phyloP scores from a whole-genome alignment of 495 filamentous ascomycete species.

The Cenococcum geophilum region DNA sequence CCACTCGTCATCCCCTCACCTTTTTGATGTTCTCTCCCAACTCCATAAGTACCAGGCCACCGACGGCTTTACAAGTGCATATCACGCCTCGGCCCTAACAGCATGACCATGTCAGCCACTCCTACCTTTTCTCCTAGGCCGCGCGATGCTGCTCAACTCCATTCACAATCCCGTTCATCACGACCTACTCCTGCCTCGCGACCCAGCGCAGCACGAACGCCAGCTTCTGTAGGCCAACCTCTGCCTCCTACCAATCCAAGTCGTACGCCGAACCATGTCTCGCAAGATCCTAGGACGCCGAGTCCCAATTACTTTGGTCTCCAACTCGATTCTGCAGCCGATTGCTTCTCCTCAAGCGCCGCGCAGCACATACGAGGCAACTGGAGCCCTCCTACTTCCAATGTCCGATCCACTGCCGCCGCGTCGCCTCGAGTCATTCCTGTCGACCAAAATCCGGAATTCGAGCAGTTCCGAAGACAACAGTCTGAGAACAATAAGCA shows the following conservation, averaged over 20 bases:
- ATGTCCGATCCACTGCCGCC: constrained; percentile 60
- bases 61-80: constrained; percentile 1
- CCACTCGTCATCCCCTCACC: constrained; percentile 11
- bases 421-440: constrained; percentile 63
- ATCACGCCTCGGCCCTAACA: neutral
- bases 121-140: constrained; percentile 21
- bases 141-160: constrained; percentile 11
- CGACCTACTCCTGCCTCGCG: constrained; percentile 14
- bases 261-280: constrained; percentile 11
- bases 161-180: constrained; percentile 11
- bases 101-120: constrained; percentile 20
- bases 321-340: constrained; percentile 52
- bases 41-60: neutral
- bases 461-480: constrained; percentile 67
- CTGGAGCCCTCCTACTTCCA: constrained; percentile 65
- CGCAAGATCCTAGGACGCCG: constrained; percentile 29
- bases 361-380: constrained; percentile 54
- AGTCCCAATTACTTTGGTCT: constrained; percentile 84
- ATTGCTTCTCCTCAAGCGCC: constrained; percentile 54
- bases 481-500: constrained; percentile 56
- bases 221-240: constrained; percentile 8
- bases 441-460: constrained; percentile 66
- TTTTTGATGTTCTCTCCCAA: constrained; percentile 1
- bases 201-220: constrained; percentile 3
- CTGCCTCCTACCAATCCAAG: constrained; percentile 15